phyloP scores from a whole-genome alignment of 2,329 filamentous ascomycete genomes.

The Fusarium luffae region DNA sequence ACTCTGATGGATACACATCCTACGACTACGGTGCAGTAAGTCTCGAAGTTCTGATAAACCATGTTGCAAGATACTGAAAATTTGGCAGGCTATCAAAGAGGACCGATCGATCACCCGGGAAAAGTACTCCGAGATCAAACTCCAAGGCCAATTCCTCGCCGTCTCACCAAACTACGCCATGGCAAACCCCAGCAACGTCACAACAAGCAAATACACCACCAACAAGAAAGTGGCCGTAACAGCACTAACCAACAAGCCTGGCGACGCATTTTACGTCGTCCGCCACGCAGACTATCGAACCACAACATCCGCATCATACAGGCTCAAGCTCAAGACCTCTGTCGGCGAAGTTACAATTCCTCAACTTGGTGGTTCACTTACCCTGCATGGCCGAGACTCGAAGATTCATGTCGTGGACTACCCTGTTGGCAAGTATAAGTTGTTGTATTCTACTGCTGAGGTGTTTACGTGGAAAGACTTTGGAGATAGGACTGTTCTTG shows the following conservation, averaged over 20 bases:
- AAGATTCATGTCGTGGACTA: constrained; percentile 77
- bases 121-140: constrained; percentile 83
- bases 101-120: constrained; percentile 69
- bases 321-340: constrained; percentile 70
- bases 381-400: constrained; percentile 71
- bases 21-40: constrained; percentile 62
- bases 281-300: constrained; percentile 75
- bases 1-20: constrained; percentile 71
- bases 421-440: constrained; percentile 64
- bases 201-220: constrained; percentile 63
- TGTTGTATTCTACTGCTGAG: constrained; percentile 77
- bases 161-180: constrained; percentile 77
- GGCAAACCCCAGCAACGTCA: constrained; percentile 63
- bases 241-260: constrained; percentile 63
- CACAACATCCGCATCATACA: constrained; percentile 68
- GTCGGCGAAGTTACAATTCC: constrained; percentile 64
- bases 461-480: constrained; percentile 77
- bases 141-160: constrained; percentile 79
- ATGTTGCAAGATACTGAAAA: too few species aligned
- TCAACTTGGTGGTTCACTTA: constrained; percentile 66
- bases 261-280: constrained; percentile 72
- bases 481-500: constrained; percentile 65
- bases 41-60: too few species aligned
- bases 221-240: constrained; percentile 68
- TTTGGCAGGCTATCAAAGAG: constrained; percentile 66